Percentiles rank a stretch among this genome's conserved stretches.
Conservation (phyloP, 108 stramenopile genomes). For the Aurantiochytrium sp. region DNA sequence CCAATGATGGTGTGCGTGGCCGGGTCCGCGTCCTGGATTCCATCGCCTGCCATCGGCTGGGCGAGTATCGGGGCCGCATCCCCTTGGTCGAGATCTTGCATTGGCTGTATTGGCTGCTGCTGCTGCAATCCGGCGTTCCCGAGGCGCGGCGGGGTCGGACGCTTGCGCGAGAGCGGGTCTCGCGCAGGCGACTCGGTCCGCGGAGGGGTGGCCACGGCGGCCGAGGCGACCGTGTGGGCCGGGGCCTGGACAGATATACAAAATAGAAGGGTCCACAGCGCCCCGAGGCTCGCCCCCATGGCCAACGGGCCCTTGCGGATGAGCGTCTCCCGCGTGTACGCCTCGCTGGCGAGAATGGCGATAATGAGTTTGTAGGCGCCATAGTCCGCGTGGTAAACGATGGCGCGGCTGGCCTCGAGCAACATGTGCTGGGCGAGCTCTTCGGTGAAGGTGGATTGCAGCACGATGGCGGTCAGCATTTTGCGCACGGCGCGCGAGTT, state of each 20-base stretch:
- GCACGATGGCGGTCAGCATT: not conserved
- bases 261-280: slow-evolving; percentile 16
- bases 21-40: not conserved
- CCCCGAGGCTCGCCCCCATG: not conserved
- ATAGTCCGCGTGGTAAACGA: not conserved
- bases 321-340: not conserved
- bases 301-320: not conserved
- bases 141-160: no score
- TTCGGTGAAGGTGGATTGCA: not conserved
- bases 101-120: no score
- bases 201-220: not conserved
- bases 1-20: not conserved
- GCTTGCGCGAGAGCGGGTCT: not conserved
- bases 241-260: not conserved
- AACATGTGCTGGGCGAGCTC: not conserved
- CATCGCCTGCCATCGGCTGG: no score
- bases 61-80: no score
- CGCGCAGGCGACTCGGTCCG: not conserved
- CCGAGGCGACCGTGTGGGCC: not conserved
- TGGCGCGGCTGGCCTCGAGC: not conserved
- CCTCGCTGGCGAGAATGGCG: not conserved
- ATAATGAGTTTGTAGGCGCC: not conserved
- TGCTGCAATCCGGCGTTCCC: no score
- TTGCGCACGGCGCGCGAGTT: slow-evolving; percentile 21
- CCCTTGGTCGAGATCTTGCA: no score